phyloP scores from a whole-genome alignment of 805 yeast genomes.

The Kazachstania psychrophila region DNA sequence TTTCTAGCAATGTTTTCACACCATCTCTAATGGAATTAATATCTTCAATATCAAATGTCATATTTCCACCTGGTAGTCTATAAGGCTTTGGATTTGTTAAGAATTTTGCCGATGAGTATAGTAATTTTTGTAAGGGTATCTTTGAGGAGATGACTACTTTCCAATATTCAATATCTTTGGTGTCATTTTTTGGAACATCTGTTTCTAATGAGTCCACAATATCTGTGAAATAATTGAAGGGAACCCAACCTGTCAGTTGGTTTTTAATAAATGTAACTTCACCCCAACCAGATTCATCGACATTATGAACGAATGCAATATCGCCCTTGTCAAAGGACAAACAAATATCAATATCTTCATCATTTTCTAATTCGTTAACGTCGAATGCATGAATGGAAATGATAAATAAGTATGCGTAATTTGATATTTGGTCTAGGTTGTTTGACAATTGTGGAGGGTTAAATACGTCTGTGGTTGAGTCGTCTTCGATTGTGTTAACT shows the following conservation, averaged over 20 bases:
- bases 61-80: slow-evolving; percentile 34
- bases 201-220: slow-evolving; percentile 27
- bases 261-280: slow-evolving; percentile 65
- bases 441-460: too few species aligned
- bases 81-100: slow-evolving; percentile 37
- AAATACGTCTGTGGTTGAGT: too few species aligned
- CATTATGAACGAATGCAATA: slow-evolving; percentile 66
- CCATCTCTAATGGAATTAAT: slow-evolving; percentile 68
- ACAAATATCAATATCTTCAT: slow-evolving; percentile 63
- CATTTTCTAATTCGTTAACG: slow-evolving; percentile 48
- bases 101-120: slow-evolving; percentile 2
- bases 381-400: slow-evolving; percentile 53
- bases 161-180: slow-evolving; percentile 1
- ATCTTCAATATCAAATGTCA: slow-evolving; percentile 45
- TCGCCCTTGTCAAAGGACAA: slow-evolving; percentile 62
- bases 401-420: slow-evolving; percentile 37
- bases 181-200: background rate
- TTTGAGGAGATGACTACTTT: slow-evolving; percentile 1
- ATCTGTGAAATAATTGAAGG: slow-evolving; percentile 64
- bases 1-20: slow-evolving; percentile 51
- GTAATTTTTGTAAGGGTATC: slow-evolving; percentile 3
- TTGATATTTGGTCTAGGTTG: slow-evolving; percentile 4
- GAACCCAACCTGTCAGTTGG: slow-evolving; percentile 72
- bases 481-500: background rate
- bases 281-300: slow-evolving; percentile 82